A percentile compares a stretch with the other conserved stretches of the same genome.
Conservation (phyloP, 228 moss, liverwort and hornwort species). For the Sphagnum magellanicum region DNA sequence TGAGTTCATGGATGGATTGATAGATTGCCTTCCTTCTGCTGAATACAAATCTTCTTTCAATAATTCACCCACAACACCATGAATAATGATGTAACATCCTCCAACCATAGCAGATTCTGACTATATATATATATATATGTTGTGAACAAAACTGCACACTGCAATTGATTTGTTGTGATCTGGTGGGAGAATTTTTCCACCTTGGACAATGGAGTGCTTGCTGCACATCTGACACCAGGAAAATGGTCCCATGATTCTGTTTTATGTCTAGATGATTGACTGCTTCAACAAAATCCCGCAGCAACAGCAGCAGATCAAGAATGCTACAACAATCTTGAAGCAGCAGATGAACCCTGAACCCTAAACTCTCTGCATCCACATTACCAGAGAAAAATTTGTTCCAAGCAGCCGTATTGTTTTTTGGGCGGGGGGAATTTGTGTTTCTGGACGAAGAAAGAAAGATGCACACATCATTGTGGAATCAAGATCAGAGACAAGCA, state of each 20-base stretch:
- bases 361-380: background rate
- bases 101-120: background rate
- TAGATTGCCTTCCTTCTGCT: background rate
- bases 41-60: background rate
- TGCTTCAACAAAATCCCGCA: background rate
- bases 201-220: no score
- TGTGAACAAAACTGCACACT: no score
- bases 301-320: background rate
- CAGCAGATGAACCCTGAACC: constrained; percentile 1
- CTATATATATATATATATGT: background rate
- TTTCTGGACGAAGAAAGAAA: background rate
- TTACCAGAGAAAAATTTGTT: background rate
- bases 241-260: no score
- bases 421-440: background rate
- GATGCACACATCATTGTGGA: constrained; percentile 45
- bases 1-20: background rate
- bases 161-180: no score
- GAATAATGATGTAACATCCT: background rate
- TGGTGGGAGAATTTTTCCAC: no score
- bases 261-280: no score
- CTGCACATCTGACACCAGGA: no score
- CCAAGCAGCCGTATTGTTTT: background rate
- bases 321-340: background rate
- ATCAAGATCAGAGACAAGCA: constrained; percentile 77
- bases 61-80: background rate